Conservation (phyloP, 2,329 filamentous ascomycete species). For the Trichophaea hybrida region DNA sequence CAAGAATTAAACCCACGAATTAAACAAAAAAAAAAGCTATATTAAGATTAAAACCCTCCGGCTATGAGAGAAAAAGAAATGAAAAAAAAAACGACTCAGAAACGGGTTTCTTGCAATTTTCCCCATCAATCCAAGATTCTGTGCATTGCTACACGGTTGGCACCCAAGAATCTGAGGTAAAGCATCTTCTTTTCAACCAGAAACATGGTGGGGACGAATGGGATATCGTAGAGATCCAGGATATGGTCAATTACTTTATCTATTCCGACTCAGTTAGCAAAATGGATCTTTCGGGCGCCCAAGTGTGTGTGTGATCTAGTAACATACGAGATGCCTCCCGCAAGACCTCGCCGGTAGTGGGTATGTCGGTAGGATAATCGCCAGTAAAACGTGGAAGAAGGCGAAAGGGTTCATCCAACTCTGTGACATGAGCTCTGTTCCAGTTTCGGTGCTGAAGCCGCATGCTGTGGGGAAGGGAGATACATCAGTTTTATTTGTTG, state of each 20-base stretch:
- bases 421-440: constrained; percentile 24
- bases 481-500: neutral
- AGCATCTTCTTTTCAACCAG: constrained; percentile 27
- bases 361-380: constrained; percentile 16
- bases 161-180: constrained; percentile 26
- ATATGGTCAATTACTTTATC: constrained; percentile 23
- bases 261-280: constrained; percentile 5
- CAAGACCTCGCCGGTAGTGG: constrained; percentile 21
- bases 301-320: neutral
- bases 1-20: no score
- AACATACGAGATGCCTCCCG: constrained; percentile 22
- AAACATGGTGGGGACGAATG: constrained; percentile 26
- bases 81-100: no score
- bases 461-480: constrained; percentile 6
- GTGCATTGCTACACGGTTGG: constrained; percentile 27
- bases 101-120: no score
- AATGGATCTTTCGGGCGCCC: neutral
- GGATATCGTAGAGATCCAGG: constrained; percentile 25
- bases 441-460: constrained; percentile 22
- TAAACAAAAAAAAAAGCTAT: no score
- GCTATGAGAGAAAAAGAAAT: no score
- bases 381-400: constrained; percentile 19
- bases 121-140: constrained; percentile 24
- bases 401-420: constrained; percentile 23
- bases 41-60: no score